Evolutionary conservation across 2,329 filamentous ascomycete species (phyloP).

Genomic region (Zarea fungicola): DNA sequence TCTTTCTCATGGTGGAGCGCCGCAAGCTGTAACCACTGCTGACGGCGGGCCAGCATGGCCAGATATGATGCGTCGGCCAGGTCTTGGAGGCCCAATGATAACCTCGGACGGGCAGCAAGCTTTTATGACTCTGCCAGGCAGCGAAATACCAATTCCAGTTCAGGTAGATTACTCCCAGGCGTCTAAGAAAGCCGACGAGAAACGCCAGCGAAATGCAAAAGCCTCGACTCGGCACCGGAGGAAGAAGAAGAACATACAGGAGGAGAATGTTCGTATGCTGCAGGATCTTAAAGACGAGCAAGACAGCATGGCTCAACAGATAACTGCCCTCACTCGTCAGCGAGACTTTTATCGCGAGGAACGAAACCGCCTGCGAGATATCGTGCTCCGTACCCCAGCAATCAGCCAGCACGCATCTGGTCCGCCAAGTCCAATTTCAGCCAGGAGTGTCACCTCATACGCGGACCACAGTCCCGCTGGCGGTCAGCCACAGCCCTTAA

Average conservation of each 20-base stretch:
- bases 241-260: constrained; percentile 77
- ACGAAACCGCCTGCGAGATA: constrained; percentile 64
- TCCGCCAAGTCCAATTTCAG: constrained; percentile 45
- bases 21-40: constrained; percentile 17
- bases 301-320: constrained; percentile 54
- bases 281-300: constrained; percentile 63
- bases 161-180: constrained; percentile 76
- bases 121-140: constrained; percentile 34
- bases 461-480: constrained; percentile 33
- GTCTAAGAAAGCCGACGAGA: constrained; percentile 78
- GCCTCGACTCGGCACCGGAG: constrained; percentile 78
- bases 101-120: constrained; percentile 31
- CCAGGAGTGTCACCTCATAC: constrained; percentile 31
- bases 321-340: constrained; percentile 54
- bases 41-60: constrained; percentile 26
- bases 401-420: constrained; percentile 48
- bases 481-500: constrained; percentile 21
- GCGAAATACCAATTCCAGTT: constrained; percentile 45
- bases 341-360: constrained; percentile 70
- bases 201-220: constrained; percentile 77
- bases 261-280: constrained; percentile 64
- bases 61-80: constrained; percentile 28
- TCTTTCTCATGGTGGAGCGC: constrained; percentile 19
- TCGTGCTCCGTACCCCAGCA: constrained; percentile 56
- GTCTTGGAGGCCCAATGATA: constrained; percentile 21